Conservation (phyloP, 352 stramenopile species). For the Phytophthora palmivora region DNA sequence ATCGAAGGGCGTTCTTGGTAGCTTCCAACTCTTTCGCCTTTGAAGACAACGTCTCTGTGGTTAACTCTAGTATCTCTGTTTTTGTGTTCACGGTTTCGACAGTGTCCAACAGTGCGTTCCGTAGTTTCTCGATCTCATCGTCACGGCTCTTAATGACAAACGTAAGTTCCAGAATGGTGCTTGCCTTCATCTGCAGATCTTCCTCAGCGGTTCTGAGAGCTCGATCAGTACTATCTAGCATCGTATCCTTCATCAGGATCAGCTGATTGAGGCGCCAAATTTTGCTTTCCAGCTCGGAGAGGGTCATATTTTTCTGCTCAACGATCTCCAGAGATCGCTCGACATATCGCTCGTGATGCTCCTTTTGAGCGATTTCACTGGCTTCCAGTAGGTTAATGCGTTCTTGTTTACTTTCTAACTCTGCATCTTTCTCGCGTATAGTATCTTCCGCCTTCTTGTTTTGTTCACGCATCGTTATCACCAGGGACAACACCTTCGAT, state of each 20-base stretch:
- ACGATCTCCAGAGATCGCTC: slow-evolving; percentile 33
- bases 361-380: slow-evolving; percentile 20
- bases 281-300: slow-evolving; percentile 40
- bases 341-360: slow-evolving; percentile 18
- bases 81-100: slow-evolving; percentile 65
- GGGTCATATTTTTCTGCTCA: slow-evolving; percentile 51
- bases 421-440: slow-evolving; percentile 20
- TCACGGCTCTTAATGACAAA: slow-evolving; percentile 80
- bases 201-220: slow-evolving; percentile 46
- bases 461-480: slow-evolving; percentile 56
- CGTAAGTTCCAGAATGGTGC: slow-evolving; percentile 75
- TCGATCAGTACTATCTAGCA: slow-evolving; percentile 37
- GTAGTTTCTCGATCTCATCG: slow-evolving; percentile 70
- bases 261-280: slow-evolving; percentile 36
- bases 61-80: slow-evolving; percentile 74
- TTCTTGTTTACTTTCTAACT: slow-evolving; percentile 32
- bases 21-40: slow-evolving; percentile 73
- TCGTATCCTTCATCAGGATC: slow-evolving; percentile 16
- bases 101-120: slow-evolving; percentile 54
- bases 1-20: slow-evolving; percentile 52
- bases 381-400: slow-evolving; percentile 36
- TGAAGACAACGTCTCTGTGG: slow-evolving; percentile 59
- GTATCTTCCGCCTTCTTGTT: slow-evolving; percentile 39
- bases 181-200: slow-evolving; percentile 58
- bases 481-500: slow-evolving; percentile 46